Evolutionary conservation across 768 basidiomycete genomes (phyloP).

Genomic region (Termitomyces sp.): DNA sequence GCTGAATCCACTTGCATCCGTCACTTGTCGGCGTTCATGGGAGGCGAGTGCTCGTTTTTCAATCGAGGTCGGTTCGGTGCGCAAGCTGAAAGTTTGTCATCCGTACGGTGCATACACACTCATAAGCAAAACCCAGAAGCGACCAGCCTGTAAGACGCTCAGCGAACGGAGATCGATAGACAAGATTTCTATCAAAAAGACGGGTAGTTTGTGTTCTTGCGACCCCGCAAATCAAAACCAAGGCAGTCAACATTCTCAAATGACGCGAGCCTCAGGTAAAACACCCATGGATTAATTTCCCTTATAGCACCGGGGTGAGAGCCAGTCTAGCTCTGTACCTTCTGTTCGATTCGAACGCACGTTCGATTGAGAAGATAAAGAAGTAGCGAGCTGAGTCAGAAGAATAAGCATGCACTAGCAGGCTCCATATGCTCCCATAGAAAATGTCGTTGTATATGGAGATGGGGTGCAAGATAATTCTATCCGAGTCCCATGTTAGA

Average conservation of each 20-base stretch:
- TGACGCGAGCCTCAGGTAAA: neutral
- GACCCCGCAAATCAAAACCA: neutral
- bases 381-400: no score
- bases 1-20: neutral
- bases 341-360: neutral
- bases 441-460: neutral
- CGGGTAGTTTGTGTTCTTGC: conserved; percentile 9
- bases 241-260: neutral
- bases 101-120: neutral
- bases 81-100: neutral
- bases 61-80: neutral
- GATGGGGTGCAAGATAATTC: neutral
- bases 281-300: neutral
- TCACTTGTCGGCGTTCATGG: conserved; percentile 15
- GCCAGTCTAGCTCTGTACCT: neutral
- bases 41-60: neutral
- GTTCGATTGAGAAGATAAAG: no score
- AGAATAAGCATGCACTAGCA: neutral
- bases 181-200: conserved; percentile 35
- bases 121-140: conserved; percentile 21
- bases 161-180: conserved; percentile 35
- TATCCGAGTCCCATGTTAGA: neutral
- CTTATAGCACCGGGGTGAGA: neutral
- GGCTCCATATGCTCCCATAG: neutral
- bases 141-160: conserved; percentile 27